Base-by-base conservation (phyloP, 441 rosid species). In the Erodium trifolium region DNA sequence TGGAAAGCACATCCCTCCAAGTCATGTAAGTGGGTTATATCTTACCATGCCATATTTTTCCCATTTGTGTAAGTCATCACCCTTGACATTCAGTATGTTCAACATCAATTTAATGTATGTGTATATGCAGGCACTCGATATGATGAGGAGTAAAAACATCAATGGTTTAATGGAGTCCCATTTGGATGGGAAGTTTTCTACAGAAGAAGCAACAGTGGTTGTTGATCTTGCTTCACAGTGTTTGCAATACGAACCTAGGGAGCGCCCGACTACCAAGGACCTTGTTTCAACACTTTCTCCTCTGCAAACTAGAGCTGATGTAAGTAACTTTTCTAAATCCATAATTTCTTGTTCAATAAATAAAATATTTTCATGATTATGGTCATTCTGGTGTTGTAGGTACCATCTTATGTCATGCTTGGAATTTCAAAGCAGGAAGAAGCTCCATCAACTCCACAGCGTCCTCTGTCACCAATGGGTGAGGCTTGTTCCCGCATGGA, bases 401-500 rank as follows among this genome's bases (percentile, higher is more conserved):
- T 80, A 67, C 83, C 87, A 49, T 86, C 92, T 34, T 45, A 72
- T 74, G 83, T 76, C 71, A 80, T 87, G 79, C 84, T 85, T 72
- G 86, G 82, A 66, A 83, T 78, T 66, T 67, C 78, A 53, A 89
- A 75, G 67, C 77, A 77, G 0, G 79, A 71, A 55, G 87, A 84
- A 66, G 77, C 79, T 37, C 84, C 84, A 59, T 71, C 78, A 78
- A 81, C 79, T 23, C 85, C 79, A 29, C 86, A 71, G 65, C 85
- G 76, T 34, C 85, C 80, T 39, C 82, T 82, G 72, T 85, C 93
- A 18, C 74, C 86, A 45, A 76, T 89, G 84, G 93, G 92, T 11
- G 88, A 87, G 73, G 96, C 97, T 67, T 87, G 96, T 77, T 84
- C 78, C 27, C 78, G 85, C 71, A 83, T 85, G 79, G 93, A 91